Evolutionary conservation across 164 flowering plant species (phyloP).

Genomic region (Kingdonia uniflora): DNA sequence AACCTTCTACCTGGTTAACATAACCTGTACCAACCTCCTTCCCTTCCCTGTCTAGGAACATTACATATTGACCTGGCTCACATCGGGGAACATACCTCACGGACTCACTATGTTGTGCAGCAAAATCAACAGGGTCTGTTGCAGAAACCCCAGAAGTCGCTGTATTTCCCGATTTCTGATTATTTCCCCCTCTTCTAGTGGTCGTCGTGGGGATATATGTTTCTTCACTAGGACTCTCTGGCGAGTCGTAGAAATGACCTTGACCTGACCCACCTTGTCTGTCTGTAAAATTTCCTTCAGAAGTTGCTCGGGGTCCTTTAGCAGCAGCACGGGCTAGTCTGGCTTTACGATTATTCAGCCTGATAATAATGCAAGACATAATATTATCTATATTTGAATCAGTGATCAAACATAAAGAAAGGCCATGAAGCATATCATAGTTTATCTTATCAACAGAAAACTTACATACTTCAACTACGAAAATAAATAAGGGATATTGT

Average conservation of each 20-base stretch:
- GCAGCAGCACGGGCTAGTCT: conserved; percentile 74
- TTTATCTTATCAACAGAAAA: no score
- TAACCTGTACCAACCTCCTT: conserved; percentile 56
- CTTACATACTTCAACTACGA: no score
- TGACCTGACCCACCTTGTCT: conserved; percentile 30
- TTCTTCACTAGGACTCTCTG: conserved; percentile 52
- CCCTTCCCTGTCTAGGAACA: conserved; percentile 34
- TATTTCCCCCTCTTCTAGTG: conserved; percentile 20
- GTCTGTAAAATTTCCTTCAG: conserved; percentile 48
- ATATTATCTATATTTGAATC: conserved; percentile 1
- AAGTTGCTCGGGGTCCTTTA: conserved; percentile 47
- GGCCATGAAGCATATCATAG: no score
- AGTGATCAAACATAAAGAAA: no score
- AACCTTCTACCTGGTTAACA: conserved; percentile 52
- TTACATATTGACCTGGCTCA: conserved; percentile 49
- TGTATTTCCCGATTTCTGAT: conserved; percentile 11
- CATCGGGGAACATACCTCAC: conserved; percentile 15
- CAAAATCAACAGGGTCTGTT: conserved; percentile 16
- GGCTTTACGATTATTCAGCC: conserved; percentile 95
- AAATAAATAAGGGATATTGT: no score
- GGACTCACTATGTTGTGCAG: conserved; percentile 15
- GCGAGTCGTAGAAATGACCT: conserved; percentile 29
- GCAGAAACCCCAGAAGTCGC: conserved; percentile 17
- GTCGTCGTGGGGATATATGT: conserved; percentile 19
- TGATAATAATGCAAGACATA: conserved; percentile 24